These are phyloP conservation scores for Fusarium ramigenum DNA, from an alignment of 2,329 filamentous ascomycete species.

Conservation along the genomic window DNA sequence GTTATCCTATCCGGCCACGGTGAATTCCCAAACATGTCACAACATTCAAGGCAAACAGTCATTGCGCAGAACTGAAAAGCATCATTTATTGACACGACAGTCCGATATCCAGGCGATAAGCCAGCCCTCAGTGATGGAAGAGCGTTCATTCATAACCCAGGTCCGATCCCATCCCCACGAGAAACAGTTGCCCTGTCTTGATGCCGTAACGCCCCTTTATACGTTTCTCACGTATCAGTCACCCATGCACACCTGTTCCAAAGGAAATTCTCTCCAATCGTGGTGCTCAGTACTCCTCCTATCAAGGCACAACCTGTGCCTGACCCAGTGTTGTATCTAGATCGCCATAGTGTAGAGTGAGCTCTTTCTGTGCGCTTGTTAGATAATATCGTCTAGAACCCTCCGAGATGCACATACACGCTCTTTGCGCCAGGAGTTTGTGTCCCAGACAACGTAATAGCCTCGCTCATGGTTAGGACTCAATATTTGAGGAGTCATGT, in stretches of 20 bases:
- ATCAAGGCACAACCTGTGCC: slow-evolving; percentile 44
- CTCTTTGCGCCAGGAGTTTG: slow-evolving; percentile 69
- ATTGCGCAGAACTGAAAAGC: slow-evolving; percentile 37
- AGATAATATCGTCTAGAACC: slow-evolving; percentile 24
- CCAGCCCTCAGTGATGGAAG: slow-evolving; percentile 41
- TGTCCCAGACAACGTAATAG: slow-evolving; percentile 74
- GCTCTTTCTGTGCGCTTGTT: slow-evolving; percentile 59
- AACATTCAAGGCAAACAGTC: not conserved
- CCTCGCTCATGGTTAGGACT: slow-evolving; percentile 69
- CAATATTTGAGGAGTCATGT: slow-evolving; percentile 69
- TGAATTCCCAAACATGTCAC: not conserved
- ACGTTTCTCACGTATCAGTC: slow-evolving; percentile 34
- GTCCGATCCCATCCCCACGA: slow-evolving; percentile 45
- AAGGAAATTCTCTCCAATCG: slow-evolving; percentile 21
- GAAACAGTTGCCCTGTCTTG: slow-evolving; percentile 44
- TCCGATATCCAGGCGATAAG: slow-evolving; percentile 40
- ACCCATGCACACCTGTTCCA: slow-evolving; percentile 26
- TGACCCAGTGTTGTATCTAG: slow-evolving; percentile 61
- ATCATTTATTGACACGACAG: slow-evolving; percentile 42
- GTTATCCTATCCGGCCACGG: not conserved
- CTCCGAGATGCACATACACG: slow-evolving; percentile 57
- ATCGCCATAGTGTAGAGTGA: slow-evolving; percentile 69
- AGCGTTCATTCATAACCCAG: slow-evolving; percentile 45
- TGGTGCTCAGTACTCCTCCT: not conserved
- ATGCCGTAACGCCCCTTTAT: slow-evolving; percentile 47